phyloP scores from a whole-genome alignment of 148 eudicot species.

The Cornus controversa region DNA sequence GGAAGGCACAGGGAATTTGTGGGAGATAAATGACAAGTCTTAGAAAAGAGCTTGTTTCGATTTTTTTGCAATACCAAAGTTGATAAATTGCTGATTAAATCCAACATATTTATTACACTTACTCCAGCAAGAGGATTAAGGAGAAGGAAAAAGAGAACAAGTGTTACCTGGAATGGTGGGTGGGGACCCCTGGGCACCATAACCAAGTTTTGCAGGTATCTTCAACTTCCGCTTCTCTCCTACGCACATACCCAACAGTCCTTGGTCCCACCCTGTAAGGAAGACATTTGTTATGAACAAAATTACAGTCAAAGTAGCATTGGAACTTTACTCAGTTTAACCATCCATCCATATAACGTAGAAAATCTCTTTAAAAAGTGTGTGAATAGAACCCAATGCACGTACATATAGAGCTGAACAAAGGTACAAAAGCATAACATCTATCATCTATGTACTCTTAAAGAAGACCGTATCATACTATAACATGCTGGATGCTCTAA shows the following conservation, averaged over 20 bases:
- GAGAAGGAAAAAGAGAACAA: neutral
- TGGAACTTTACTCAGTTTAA: neutral
- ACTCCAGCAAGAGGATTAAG: neutral
- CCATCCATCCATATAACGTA: neutral
- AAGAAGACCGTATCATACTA: neutral
- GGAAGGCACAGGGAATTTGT: too few species aligned
- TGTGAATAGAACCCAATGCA: neutral
- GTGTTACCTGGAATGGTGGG: constrained; percentile 87
- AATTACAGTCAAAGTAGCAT: neutral
- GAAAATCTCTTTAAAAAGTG: neutral
- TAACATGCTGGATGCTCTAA: neutral
- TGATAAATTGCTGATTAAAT: neutral
- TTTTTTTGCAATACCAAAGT: too few species aligned
- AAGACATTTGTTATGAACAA: neutral
- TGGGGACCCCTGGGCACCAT: constrained; percentile 82
- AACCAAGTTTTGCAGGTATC: constrained; percentile 54
- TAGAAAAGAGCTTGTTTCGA: too few species aligned
- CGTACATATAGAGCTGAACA: neutral
- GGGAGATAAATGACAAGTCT: too few species aligned
- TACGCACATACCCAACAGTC: constrained; percentile 90
- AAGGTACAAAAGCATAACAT: neutral
- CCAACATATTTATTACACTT: neutral
- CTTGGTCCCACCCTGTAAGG: constrained; percentile 96
- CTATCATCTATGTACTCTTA: neutral
- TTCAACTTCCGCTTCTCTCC: constrained; percentile 97